phyloP scores from a whole-genome alignment of 2,329 filamentous ascomycete species.

The Penicillium sp. region DNA sequence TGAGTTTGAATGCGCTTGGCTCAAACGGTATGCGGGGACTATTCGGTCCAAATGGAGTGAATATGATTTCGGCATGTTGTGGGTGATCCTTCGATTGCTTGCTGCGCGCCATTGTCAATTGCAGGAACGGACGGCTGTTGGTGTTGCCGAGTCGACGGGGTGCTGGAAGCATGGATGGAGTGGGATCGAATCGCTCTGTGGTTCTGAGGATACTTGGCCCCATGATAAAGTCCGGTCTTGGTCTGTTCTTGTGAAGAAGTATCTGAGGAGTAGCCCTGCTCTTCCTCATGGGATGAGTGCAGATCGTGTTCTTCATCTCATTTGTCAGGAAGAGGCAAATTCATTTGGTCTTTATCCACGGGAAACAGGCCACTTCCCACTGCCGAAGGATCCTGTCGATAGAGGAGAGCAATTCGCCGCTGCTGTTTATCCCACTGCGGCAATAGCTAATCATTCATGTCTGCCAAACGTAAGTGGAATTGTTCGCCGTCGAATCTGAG shows the following conservation, averaged over 20 bases:
- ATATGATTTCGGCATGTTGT: constrained; percentile 30
- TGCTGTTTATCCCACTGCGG: constrained; percentile 20
- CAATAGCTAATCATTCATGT: constrained; percentile 22
- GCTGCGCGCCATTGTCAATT: constrained; percentile 15
- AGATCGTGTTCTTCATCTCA: constrained; percentile 17
- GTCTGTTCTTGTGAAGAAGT: constrained; percentile 25
- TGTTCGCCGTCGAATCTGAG: background rate
- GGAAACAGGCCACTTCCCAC: constrained; percentile 17
- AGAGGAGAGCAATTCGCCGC: constrained; percentile 20
- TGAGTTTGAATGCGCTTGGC: constrained; percentile 26
- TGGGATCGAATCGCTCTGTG: constrained; percentile 24
- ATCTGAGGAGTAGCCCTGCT: constrained; percentile 17
- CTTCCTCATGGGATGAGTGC: constrained; percentile 15
- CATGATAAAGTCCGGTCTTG: constrained; percentile 23
- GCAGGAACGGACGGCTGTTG: background rate
- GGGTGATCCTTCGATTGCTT: constrained; percentile 28
- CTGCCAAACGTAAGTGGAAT: constrained; percentile 18
- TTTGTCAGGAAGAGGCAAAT: constrained; percentile 23
- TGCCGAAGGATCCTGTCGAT: constrained; percentile 6
- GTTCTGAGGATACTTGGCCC: constrained; percentile 25
- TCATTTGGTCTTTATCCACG: constrained; percentile 22
- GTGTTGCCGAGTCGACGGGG: background rate
- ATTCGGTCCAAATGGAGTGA: constrained; percentile 25
- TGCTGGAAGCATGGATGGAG: constrained; percentile 18
- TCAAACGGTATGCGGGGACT: constrained; percentile 19